Conservation (phyloP, 2,329 filamentous ascomycete species). For the Monascus ruber region DNA sequence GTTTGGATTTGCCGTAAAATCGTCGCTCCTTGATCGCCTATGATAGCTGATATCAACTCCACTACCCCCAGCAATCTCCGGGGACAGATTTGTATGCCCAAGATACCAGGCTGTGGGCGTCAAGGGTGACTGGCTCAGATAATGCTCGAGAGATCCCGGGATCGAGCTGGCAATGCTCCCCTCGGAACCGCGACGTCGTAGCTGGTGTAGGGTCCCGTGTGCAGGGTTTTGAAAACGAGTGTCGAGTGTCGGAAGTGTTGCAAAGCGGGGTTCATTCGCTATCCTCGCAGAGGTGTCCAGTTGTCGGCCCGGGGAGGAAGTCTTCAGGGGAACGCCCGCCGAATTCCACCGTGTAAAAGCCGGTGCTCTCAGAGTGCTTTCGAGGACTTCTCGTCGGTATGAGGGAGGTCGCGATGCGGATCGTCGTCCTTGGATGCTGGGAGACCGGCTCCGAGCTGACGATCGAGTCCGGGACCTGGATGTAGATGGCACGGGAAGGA, state of each 20-base stretch:
- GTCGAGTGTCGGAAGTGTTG: slow-evolving; percentile 57
- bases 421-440: slow-evolving; percentile 13
- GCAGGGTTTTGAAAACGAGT: slow-evolving; percentile 38
- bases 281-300: neutral
- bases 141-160: slow-evolving; percentile 28
- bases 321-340: slow-evolving; percentile 4
- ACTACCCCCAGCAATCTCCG: slow-evolving; percentile 30
- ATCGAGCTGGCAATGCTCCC: slow-evolving; percentile 50
- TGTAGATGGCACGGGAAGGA: slow-evolving; percentile 30
- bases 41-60: slow-evolving; percentile 17
- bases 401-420: slow-evolving; percentile 19
- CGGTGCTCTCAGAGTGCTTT: slow-evolving; percentile 8
- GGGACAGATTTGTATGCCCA: slow-evolving; percentile 26
- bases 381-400: slow-evolving; percentile 11
- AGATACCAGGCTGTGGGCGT: slow-evolving; percentile 60
- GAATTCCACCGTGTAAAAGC: slow-evolving; percentile 9
- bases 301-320: neutral
- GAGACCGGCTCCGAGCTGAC: slow-evolving; percentile 24
- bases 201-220: slow-evolving; percentile 48
- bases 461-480: slow-evolving; percentile 22
- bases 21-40: slow-evolving; percentile 45
- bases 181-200: slow-evolving; percentile 57
- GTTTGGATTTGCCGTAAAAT: slow-evolving; percentile 1
- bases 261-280: slow-evolving; percentile 51
- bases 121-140: slow-evolving; percentile 38